Evolutionary conservation across 2,329 filamentous ascomycete species (phyloP).

Genomic region (Penicillium sp.): DNA sequence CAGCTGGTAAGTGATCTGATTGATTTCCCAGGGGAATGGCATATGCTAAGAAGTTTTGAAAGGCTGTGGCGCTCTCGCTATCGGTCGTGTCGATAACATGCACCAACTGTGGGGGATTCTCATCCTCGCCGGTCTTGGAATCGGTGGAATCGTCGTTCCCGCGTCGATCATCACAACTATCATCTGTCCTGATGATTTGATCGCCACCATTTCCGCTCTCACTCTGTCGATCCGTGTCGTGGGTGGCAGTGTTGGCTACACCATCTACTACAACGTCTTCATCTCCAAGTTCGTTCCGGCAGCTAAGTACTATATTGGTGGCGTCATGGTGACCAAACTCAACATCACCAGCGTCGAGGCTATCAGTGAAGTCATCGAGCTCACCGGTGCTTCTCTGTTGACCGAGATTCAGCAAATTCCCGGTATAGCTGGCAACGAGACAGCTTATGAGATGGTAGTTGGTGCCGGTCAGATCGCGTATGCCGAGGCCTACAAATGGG

Average conservation of each 20-base stretch:
- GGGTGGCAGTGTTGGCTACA: conserved; percentile 67
- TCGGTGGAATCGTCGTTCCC: conserved; percentile 70
- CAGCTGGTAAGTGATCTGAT: conserved; percentile 52
- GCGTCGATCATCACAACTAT: conserved; percentile 70
- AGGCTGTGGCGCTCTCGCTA: conserved; percentile 59
- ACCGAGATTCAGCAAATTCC: conserved; percentile 54
- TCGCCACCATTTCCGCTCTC: conserved; percentile 69
- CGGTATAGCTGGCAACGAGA: conserved; percentile 57
- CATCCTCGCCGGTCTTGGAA: conserved; percentile 64
- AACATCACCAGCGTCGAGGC: conserved; percentile 54
- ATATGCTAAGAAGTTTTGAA: neutral
- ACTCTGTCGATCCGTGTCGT: conserved; percentile 71
- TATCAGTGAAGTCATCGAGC: conserved; percentile 56
- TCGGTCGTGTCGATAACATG: conserved; percentile 58
- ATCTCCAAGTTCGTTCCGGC: conserved; percentile 51
- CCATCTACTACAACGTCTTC: conserved; percentile 59
- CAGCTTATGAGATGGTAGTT: conserved; percentile 58
- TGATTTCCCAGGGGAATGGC: neutral
- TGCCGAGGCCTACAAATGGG: conserved; percentile 62
- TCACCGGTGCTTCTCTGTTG: conserved; percentile 59
- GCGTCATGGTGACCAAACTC: conserved; percentile 52
- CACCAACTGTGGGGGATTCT: conserved; percentile 60
- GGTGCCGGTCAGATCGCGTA: conserved; percentile 60
- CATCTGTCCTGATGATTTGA: conserved; percentile 69
- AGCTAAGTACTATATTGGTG: conserved; percentile 55